These are phyloP conservation scores for Xanthoconium purpureum DNA, from an alignment of 768 basidiomycete genomes.

Conservation along the genomic window DNA sequence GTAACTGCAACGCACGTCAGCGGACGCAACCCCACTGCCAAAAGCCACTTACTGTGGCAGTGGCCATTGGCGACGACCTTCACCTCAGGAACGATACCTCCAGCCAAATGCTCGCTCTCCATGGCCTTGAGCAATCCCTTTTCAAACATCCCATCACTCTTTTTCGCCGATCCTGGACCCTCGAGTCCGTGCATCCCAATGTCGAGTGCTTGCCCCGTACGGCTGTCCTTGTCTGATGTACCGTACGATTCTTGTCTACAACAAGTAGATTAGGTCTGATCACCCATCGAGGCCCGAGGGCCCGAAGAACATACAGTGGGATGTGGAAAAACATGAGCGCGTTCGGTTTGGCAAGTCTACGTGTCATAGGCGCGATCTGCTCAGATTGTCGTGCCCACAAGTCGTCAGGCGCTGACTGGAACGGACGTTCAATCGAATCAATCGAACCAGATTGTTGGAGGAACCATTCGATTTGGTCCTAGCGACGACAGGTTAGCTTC, in stretches of 20 bases:
- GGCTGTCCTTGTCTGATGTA: constrained; percentile 61
- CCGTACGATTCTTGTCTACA: constrained; percentile 71
- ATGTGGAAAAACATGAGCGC: constrained; percentile 99
- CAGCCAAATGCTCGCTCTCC: constrained; percentile 63
- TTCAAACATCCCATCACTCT: constrained; percentile 80
- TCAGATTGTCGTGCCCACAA: constrained; percentile 63
- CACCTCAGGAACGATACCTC: constrained; percentile 57
- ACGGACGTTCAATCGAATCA: constrained; percentile 75
- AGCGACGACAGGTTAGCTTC: neutral
- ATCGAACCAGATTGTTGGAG: constrained; percentile 77
- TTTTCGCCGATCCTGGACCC: constrained; percentile 56
- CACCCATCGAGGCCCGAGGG: neutral
- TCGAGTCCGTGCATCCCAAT: constrained; percentile 66
- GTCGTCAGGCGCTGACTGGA: constrained; percentile 66
- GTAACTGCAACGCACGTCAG: constrained; percentile 52
- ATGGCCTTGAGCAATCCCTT: constrained; percentile 70
- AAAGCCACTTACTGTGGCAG: constrained; percentile 61
- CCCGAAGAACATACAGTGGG: constrained; percentile 58
- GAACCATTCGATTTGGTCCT: constrained; percentile 89
- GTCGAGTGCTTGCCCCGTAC: constrained; percentile 62
- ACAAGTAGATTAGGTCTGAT: neutral
- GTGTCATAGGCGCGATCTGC: constrained; percentile 53
- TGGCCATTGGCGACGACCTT: constrained; percentile 92
- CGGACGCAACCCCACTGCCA: neutral
- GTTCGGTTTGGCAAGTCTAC: constrained; percentile 84